Evolutionary conservation across 192 early-diverging fungal species (phyloP), one percentile per base, ranked within the genome.

Genomic region (Umbelopsis sp.): DNA sequence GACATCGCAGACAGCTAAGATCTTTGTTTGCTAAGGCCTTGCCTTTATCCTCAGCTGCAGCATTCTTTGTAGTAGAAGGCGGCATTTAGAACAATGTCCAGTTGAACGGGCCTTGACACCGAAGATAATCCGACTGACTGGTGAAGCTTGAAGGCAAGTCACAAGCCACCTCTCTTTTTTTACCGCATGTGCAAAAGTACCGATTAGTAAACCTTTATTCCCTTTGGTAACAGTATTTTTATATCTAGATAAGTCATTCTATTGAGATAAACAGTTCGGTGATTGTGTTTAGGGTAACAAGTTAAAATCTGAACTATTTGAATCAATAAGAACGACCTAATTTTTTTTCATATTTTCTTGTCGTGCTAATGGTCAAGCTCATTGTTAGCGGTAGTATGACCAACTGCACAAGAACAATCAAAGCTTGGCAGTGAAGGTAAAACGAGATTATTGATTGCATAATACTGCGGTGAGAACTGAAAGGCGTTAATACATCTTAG

Each of bases 1-100:
- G 72, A 59, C 77, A 78, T 29, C 72, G 62, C 51, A 78, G 50
- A 68, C 77, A 78, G 26, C 77, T 78, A 11, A 78, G 69, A 26
- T 74, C 72, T 43, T 74, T 78, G 38, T 70, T 78, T 14, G 66
- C 41, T 14, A 62, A n/a, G 31, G 26, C 26, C 31, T 62, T 62
- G 56, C 56, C 56, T 62, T 62, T 62, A 14, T 62, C 56, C 12
- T 62, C 56, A 31, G 56, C 12, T 32, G 29, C 31, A 34, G 56
- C 31, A 31, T 31, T 62, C 12, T 22, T 34, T 5, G 53, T 31
- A 26, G 56, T 26, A 56, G 56, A 16, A 17, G 26, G 56, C 56
- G 56, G 53, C 56, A 62, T 62, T 56, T 36, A 62, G 29, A 34
- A 62, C 29, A n/a, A 32, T 29, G 56, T 29, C 26, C 26, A 20